Base-by-base conservation (phyloP, 2,329 filamentous ascomycete genomes). In the Ophiostoma sp. region DNA sequence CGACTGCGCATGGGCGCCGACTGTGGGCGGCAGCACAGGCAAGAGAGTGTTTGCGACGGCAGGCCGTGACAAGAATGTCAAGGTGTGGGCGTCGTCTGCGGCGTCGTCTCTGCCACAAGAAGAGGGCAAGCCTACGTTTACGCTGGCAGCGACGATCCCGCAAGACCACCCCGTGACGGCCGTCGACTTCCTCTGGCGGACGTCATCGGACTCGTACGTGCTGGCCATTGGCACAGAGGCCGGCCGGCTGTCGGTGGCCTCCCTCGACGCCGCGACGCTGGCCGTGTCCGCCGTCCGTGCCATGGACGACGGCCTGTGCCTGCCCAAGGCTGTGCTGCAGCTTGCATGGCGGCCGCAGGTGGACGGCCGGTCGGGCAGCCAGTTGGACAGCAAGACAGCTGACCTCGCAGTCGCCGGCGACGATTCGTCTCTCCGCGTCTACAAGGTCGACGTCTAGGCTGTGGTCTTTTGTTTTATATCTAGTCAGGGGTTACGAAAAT, bases 41-140 rank as follows among this genome's bases (percentile, higher is more conserved):
- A 1, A 36, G 2, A 76, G 79, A 11, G 77, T 84, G 11, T 99
- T 99, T 79, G 90, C 91, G 15, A 99, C 95, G 0, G 94, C 94
- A 1, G 93, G 94, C 3, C 85, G 95, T 75, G 95, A 99, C 79
- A 98, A 96, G 81, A 85, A 84, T 35, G 89, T 96, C 52, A 91
- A 91, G 76, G 76, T 94, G 62, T 94, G 92, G 92, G 10, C n/a
- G 35, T 13, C 57, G 5, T 8, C 27, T n/a, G n/a, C 52, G 3
- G 1, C 52, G n/a, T 8, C n/a, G 35, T 36, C 35, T 8, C 10
- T 39, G 36, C 10, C 36, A 39, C 36, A 39, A 62, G 27, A 17
- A 62, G 72, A 77, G 76, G 17, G 75, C 48, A 79, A 73, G n/a
- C 36, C 7, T 13, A 17, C 35, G 11, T 88, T 90, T 72, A 76